Conservation (phyloP, 805 yeast genomes). For the Candida parachauliodes region DNA sequence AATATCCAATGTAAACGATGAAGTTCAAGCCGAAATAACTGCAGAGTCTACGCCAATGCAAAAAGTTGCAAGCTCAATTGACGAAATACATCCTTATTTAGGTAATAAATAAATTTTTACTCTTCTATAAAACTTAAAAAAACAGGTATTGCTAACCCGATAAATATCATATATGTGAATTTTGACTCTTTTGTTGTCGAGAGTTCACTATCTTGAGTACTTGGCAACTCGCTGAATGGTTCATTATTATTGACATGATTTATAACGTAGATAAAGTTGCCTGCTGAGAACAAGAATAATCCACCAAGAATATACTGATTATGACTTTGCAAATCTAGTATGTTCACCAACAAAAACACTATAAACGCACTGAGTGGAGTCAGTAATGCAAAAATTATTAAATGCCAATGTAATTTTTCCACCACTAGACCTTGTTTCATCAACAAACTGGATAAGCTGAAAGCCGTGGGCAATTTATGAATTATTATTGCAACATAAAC, state of each 20-base stretch:
- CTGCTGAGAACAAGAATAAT: conserved; percentile 63
- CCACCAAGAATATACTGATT: conserved; percentile 44
- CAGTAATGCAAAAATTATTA: conserved; percentile 51
- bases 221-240: neutral
- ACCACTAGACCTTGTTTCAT: conserved; percentile 33
- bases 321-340: conserved; percentile 1
- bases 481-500: conserved; percentile 59
- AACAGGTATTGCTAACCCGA: conserved; percentile 26
- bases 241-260: conserved; percentile 48
- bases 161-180: conserved; percentile 13
- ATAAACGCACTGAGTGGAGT: conserved; percentile 63
- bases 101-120: conserved; percentile 8
- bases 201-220: conserved; percentile 1
- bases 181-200: conserved; percentile 11
- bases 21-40: neutral
- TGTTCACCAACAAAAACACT: conserved; percentile 33
- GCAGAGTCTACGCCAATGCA: conserved; percentile 7
- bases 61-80: neutral
- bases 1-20: neutral
- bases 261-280: conserved; percentile 70
- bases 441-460: conserved; percentile 59
- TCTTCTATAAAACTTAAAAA: conserved; percentile 21
- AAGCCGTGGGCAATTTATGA: conserved; percentile 74
- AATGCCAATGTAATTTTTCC: conserved; percentile 39
- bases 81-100: conserved; percentile 3